These are phyloP conservation scores for Ophiostoma populinum DNA, from an alignment of 2,329 filamentous ascomycete genomes.

Conservation along the genomic window DNA sequence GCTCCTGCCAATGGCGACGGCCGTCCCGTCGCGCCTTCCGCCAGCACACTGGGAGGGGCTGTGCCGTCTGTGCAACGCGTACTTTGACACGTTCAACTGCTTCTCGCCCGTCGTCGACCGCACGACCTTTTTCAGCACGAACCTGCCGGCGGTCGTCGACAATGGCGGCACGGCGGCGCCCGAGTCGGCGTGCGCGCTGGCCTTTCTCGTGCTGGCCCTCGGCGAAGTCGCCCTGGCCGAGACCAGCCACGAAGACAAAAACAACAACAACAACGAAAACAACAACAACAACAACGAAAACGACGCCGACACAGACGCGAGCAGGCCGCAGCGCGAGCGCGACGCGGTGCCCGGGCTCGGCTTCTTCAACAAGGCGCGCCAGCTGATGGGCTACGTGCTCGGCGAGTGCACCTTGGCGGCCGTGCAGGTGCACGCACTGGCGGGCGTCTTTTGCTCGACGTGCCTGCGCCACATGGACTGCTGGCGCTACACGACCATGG, in stretches of 20 bases:
- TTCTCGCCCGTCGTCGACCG: slow-evolving; percentile 40
- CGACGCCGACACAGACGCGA: no score
- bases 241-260: no score
- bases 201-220: slow-evolving; percentile 39
- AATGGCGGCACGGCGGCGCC: slow-evolving; percentile 26
- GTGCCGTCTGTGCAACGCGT: slow-evolving; percentile 31
- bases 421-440: slow-evolving; percentile 38
- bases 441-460: slow-evolving; percentile 37
- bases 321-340: slow-evolving; percentile 37
- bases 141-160: slow-evolving; percentile 25
- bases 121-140: slow-evolving; percentile 32
- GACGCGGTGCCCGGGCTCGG: slow-evolving; percentile 38
- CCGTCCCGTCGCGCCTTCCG: slow-evolving; percentile 17
- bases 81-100: slow-evolving; percentile 43
- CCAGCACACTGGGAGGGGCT: slow-evolving; percentile 26
- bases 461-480: slow-evolving; percentile 38
- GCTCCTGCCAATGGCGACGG: not conserved
- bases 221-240: slow-evolving; percentile 40
- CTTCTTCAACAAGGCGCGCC: slow-evolving; percentile 45
- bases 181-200: slow-evolving; percentile 31
- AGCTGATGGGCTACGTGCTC: slow-evolving; percentile 38
- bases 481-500: slow-evolving; percentile 38
- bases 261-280: no score
- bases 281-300: no score
- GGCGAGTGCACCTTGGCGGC: slow-evolving; percentile 39